Percentiles rank a stretch among this genome's conserved stretches.
These are phyloP conservation scores for Entrophospora sp. DNA, from an alignment of 192 early-diverging fungal species.

Conservation along the genomic window DNA sequence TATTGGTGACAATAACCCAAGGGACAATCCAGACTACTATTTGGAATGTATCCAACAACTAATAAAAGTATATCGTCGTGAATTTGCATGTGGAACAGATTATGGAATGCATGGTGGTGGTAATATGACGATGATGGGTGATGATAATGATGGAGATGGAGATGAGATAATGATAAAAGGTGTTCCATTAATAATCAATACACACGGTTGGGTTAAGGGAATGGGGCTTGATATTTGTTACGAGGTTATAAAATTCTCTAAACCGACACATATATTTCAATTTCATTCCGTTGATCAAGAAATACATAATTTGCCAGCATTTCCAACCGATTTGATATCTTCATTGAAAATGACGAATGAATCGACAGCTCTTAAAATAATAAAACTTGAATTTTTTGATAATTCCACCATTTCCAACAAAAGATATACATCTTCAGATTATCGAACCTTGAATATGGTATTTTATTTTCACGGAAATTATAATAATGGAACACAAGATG, in stretches of 20 bases:
- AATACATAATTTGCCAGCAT: conserved; percentile 33
- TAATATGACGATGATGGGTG: no score
- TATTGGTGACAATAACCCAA: conserved; percentile 67
- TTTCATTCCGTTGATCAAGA: conserved; percentile 28
- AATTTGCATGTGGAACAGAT: conserved; percentile 26
- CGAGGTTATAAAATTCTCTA: conserved; percentile 47
- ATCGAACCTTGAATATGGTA: conserved; percentile 63
- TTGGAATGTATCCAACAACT: conserved; percentile 56
- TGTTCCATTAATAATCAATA: conserved; percentile 89
- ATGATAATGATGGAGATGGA: no score
- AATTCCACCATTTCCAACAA: conserved; percentile 16
- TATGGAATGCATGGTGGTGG: conserved; percentile 21
- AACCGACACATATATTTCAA: conserved; percentile 65
- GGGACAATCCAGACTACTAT: conserved; percentile 78
- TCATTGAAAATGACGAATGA: no score
- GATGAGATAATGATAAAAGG: no score
- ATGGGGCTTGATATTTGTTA: conserved; percentile 79
- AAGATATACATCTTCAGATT: conserved; percentile 42
- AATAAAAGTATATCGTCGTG: conserved; percentile 43
- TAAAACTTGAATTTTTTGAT: conserved; percentile 13
- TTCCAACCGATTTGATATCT: no score
- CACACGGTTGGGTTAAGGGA: conserved; percentile 88
- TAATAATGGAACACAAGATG: conserved; percentile 3
- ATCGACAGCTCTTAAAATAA: conserved; percentile 22
- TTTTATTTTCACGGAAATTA: conserved; percentile 41